These are phyloP conservation scores for Colletotrichum noveboracense DNA, from an alignment of 2,329 filamentous ascomycete species.

Conservation along the genomic window DNA sequence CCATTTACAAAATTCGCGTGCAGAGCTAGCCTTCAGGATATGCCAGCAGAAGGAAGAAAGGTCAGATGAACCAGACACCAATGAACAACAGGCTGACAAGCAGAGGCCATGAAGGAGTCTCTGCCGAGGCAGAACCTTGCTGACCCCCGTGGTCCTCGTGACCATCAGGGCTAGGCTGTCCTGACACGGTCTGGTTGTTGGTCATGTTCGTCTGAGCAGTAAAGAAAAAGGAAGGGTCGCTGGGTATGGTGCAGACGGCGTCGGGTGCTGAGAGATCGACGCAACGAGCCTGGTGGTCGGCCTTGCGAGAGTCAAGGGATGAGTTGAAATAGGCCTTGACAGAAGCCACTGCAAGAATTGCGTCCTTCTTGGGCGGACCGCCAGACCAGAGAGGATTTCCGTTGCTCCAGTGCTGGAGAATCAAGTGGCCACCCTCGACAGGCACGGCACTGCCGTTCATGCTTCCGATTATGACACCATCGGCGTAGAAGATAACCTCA, in stretches of 20 bases:
- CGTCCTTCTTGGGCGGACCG: conserved; percentile 69
- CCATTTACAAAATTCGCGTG: neutral
- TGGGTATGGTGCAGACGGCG: conserved; percentile 57
- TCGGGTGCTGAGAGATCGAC: conserved; percentile 36
- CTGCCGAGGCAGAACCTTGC: neutral
- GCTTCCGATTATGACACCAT: conserved; percentile 60
- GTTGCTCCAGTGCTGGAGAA: conserved; percentile 81
- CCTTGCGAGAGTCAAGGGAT: conserved; percentile 46
- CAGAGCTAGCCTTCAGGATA: neutral
- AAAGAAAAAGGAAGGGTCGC: conserved; percentile 56
- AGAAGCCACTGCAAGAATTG: conserved; percentile 69
- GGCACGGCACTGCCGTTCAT: conserved; percentile 66
- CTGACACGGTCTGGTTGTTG: conserved; percentile 49
- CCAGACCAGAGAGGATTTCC: conserved; percentile 74
- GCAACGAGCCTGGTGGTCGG: conserved; percentile 45
- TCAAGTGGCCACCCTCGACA: conserved; percentile 65
- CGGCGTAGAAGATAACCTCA: conserved; percentile 72
- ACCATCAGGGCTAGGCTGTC: neutral
- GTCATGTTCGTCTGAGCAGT: conserved; percentile 49
- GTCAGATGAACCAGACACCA: conserved; percentile 2
- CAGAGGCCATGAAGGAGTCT: neutral
- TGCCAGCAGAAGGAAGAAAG: neutral
- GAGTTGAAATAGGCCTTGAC: conserved; percentile 84
- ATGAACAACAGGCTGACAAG: neutral
- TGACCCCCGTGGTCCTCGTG: neutral